Base-by-base conservation (phyloP, 139 green algal genomes). In the Picocystis salinarum region DNA sequence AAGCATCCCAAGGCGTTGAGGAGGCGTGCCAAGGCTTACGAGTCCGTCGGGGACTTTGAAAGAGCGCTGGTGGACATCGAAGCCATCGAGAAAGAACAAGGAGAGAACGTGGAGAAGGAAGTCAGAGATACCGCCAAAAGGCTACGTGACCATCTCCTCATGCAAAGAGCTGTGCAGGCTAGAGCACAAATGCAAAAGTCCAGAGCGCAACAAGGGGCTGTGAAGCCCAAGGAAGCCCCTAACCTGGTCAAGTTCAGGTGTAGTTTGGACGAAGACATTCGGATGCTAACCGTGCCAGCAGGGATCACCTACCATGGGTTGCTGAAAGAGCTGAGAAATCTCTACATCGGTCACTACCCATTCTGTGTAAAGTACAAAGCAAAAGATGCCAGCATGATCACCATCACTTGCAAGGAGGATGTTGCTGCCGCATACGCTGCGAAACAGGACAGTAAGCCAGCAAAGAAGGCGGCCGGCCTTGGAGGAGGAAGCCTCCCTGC, bases 21-120 rank as follows among this genome's bases (percentile, higher is more conserved):
- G 34, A 23, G 18, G 13, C 51, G 80, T 4, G 61, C 70, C 24
- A 74, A 75, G 40, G 73, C 74, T 23, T 74, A 75, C 42, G 80
- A 92, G 70, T 51, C 70, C 40, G 64, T 82, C 58, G 71, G 71
- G 3, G 52, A 80, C 5, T 77, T 59, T 55, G 84, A 83, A 61
- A 50, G 79, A 50, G 76, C 80, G 3, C 66, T 92, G 13, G 41
- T 50, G 0, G 80, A 92, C 49, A 50, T 85, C 4, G 46, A 65
- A 51, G 56, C 52, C 26, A 58, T 61, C 34, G 67, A 66, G 50
- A 70, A 67, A 31, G 34, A 20, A 4, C 23, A 39, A 24, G n/a
- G 26, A 4, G 15, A 12, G 2, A 17, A 45, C n/a, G 33, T n/a
- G 5, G 34, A 55, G 4, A 28, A 27, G 18, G 39, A 42, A 28